A percentile compares a stretch with the other conserved stretches of the same genome.
Conservation (phyloP, 2,329 filamentous ascomycete genomes). For the Fusarium sp. region DNA sequence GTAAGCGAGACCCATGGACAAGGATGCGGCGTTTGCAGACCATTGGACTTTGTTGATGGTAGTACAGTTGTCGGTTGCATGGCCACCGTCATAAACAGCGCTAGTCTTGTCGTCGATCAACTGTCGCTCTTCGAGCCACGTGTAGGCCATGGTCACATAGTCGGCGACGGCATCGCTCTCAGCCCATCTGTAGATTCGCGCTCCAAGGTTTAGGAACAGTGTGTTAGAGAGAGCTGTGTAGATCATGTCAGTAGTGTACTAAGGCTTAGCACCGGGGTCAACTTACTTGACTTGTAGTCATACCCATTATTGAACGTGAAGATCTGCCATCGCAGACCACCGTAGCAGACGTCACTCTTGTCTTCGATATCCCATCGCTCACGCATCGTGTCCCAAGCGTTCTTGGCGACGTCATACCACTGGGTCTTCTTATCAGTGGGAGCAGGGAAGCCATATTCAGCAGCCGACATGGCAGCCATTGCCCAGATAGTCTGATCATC, state of each 20-base stretch:
- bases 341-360: constrained; percentile 50
- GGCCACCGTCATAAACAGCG: constrained; percentile 72
- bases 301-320: constrained; percentile 79
- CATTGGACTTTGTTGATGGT: constrained; percentile 70
- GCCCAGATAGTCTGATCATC: constrained; percentile 79
- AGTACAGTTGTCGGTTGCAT: constrained; percentile 68
- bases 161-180: constrained; percentile 71
- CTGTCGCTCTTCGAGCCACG: constrained; percentile 66
- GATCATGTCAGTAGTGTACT: neutral
- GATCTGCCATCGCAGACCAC: constrained; percentile 80
- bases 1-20: constrained; percentile 71
- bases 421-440: constrained; percentile 61
- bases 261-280: rapidly evolving
- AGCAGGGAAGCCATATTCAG: constrained; percentile 71
- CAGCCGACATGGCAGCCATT: constrained; percentile 73
- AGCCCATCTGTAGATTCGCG: constrained; percentile 78
- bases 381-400: constrained; percentile 51
- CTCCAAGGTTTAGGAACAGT: constrained; percentile 71
- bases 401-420: constrained; percentile 74
- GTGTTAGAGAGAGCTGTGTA: constrained; percentile 65
- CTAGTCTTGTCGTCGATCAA: constrained; percentile 70
- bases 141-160: constrained; percentile 69
- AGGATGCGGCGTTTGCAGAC: constrained; percentile 72
- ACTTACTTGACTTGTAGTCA: constrained; percentile 74
- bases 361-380: constrained; percentile 67